phyloP scores from a whole-genome alignment of 2,329 filamentous ascomycete species.

The Fusarium sp. region DNA sequence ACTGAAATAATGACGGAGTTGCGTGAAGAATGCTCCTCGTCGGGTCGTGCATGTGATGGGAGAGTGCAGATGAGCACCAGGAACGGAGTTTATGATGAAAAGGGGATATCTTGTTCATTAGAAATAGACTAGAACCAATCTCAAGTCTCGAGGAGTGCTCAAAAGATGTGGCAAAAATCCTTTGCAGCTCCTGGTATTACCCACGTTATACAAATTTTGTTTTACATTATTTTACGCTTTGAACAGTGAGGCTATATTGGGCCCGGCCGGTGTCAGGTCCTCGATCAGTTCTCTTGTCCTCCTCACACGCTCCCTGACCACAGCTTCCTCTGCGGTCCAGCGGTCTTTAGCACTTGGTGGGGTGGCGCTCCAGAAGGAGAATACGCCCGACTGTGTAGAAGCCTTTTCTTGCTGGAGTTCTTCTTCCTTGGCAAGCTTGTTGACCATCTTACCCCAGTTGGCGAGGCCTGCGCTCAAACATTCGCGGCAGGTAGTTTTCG shows the following conservation, averaged over 20 bases:
- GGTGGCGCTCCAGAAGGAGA: constrained; percentile 52
- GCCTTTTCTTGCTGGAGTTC: constrained; percentile 52
- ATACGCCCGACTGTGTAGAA: constrained; percentile 43
- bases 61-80: neutral
- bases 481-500: constrained; percentile 72
- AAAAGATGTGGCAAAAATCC: constrained; percentile 33
- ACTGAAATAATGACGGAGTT: constrained; percentile 10
- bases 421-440: constrained; percentile 67
- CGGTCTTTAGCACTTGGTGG: constrained; percentile 53
- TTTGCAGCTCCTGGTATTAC: constrained; percentile 3
- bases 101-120: constrained; percentile 28
- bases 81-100: neutral
- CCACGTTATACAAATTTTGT: neutral
- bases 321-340: constrained; percentile 66
- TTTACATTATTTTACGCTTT: constrained; percentile 49
- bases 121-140: constrained; percentile 28
- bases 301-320: constrained; percentile 62
- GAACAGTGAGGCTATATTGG: constrained; percentile 52
- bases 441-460: constrained; percentile 88
- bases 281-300: constrained; percentile 65
- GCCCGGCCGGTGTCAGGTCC: constrained; percentile 53
- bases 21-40: neutral
- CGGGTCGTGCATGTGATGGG: neutral
- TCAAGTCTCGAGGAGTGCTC: constrained; percentile 10
- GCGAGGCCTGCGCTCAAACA: constrained; percentile 80